Conservation (phyloP, 2,329 filamentous ascomycete genomes). For the Ciborinia camelliae region DNA sequence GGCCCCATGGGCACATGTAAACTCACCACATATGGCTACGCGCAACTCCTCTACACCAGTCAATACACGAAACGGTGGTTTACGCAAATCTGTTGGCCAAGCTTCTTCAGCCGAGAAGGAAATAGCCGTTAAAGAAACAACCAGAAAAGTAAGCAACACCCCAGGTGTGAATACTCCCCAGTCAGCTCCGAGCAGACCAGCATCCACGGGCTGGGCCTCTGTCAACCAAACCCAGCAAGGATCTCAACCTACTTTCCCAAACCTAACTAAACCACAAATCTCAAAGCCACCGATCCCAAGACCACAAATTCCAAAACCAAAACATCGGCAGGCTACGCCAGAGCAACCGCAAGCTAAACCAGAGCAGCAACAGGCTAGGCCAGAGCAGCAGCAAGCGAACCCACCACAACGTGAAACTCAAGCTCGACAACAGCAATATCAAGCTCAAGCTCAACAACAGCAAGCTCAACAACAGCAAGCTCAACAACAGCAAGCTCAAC, state of each 20-base stretch:
- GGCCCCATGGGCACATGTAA: constrained; percentile 32
- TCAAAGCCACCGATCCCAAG: constrained; percentile 15
- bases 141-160: constrained; percentile 9
- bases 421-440: background rate
- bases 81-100: background rate
- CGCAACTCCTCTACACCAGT: constrained; percentile 16
- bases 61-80: constrained; percentile 11
- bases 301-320: constrained; percentile 16
- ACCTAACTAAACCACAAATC: constrained; percentile 5
- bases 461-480: background rate
- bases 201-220: constrained; percentile 19
- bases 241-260: constrained; percentile 10
- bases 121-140: background rate
- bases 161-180: constrained; percentile 12
- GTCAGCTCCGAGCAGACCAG: constrained; percentile 8
- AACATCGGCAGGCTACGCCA: constrained; percentile 1
- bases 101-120: constrained; percentile 5
- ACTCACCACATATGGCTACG: constrained; percentile 20
- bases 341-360: background rate
- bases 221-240: constrained; percentile 19
- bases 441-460: background rate
- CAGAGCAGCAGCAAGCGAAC: background rate
- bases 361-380: background rate
- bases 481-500: constrained; percentile 8
- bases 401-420: background rate